Evolutionary conservation across 352 stramenopile genomes (phyloP), one percentile per base, ranked within the genome.

Genomic region (Peronospora farinosa): DNA sequence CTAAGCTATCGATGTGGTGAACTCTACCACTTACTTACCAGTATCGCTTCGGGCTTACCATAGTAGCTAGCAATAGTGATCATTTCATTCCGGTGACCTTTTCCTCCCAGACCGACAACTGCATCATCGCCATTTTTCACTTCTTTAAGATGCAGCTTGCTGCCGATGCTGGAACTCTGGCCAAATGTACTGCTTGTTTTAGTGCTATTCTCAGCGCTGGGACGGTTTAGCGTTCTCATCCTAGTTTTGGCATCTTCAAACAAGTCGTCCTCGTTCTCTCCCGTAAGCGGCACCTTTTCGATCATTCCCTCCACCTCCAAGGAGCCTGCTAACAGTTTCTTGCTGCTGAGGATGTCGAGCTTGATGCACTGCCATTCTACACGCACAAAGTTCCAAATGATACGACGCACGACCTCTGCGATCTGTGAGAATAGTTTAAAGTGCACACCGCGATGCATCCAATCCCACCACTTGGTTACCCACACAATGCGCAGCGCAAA

Each of bases 401-500:
- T 87, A 42, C 92, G 81, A 11, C 92, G 87, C 30, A 95, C 72
- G 17, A 97, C 75, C 66, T 98, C 92, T 4, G 93, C 84, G 53
- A 98, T 84, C 32, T 95, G 86, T 28, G 74, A 78, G 13, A 92
- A 53, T 33, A 92, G 61, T 58, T 89, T 92, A 53, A 88, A 92
- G 36, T 92, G 71, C 40, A 87, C 72, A 37, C 80, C 80, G 33
- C 69, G 69, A 54, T 83, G 72, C 55, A 74, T 65, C 80, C 80
- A 92, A 51, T 82, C 67, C 72, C 76, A 92, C 76, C 79, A 89
- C 66, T 88, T 89, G 52, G 80, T 80, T 23, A 97, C 92, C 95
- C 95, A 98, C 58, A 97, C 81, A 50, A 98, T 97, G 21, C 95
- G 81, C 35, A 98, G 69, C 25, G 92, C 63, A 38, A 98, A 87